A percentile compares a stretch with the other conserved stretches of the same genome.
Conservation (phyloP, 2,329 filamentous ascomycete species). For the Aspergillus ochraceoroseus region DNA sequence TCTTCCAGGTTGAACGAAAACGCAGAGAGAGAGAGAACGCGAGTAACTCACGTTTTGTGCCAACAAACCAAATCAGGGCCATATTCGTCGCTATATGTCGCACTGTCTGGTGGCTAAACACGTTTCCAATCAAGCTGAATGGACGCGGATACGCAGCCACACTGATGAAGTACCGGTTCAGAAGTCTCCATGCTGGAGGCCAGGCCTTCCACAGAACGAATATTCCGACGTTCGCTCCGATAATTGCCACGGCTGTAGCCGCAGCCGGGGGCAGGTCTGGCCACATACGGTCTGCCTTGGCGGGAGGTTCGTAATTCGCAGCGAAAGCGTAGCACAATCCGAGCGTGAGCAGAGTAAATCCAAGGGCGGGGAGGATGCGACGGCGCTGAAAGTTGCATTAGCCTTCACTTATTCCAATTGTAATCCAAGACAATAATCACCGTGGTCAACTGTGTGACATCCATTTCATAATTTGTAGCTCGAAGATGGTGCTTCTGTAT, state of each 20-base stretch:
- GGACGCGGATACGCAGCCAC: conserved; percentile 52
- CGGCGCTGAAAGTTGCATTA: conserved; percentile 28
- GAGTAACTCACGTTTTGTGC: conserved; percentile 42
- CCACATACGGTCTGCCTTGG: conserved; percentile 46
- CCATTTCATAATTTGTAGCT: conserved; percentile 33
- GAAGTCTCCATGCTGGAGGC: conserved; percentile 51
- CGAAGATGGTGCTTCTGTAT: conserved; percentile 42
- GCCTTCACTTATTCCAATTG: not conserved
- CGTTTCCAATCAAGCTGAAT: conserved; percentile 49
- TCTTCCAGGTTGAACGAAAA: no score
- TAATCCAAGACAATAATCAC: conserved; percentile 21
- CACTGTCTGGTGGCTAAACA: conserved; percentile 54
- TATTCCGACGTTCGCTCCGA: conserved; percentile 49
- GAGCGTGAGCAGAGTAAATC: conserved; percentile 38
- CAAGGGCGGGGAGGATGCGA: conserved; percentile 46
- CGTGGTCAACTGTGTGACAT: conserved; percentile 34
- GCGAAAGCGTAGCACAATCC: conserved; percentile 44
- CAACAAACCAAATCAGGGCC: conserved; percentile 52
- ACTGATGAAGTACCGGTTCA: conserved; percentile 55
- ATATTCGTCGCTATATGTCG: conserved; percentile 53
- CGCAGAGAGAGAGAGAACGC: not conserved
- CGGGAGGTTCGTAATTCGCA: conserved; percentile 48
- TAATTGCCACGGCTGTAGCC: conserved; percentile 49
- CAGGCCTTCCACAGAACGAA: conserved; percentile 49
- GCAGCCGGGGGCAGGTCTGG: conserved; percentile 49